Base-by-base conservation (phyloP, 2,329 filamentous ascomycete species). In the Aspergillus tanneri region DNA sequence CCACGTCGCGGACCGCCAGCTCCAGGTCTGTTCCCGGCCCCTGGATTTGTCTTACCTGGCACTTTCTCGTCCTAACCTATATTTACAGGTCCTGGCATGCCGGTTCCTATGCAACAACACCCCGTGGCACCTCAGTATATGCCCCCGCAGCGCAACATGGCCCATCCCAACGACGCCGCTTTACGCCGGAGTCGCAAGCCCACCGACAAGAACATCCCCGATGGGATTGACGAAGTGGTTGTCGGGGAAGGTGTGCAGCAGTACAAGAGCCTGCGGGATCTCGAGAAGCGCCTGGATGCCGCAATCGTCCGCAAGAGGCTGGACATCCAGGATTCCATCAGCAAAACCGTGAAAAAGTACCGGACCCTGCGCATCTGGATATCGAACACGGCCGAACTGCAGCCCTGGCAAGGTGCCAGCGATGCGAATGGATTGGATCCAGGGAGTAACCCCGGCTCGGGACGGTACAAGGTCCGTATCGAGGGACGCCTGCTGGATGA, bases 231-330 rank as follows among this genome's bases (percentile, higher is more conserved):
- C 60, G 85, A 90, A 39, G 82, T 87, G 55, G 82, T 90, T 52
- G 83, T 95, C 55, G 90, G 88, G 54, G 88, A 95, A 67, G 86
- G 87, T 30, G 90, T 87, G 36, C 78, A 85, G 65, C 81, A 89
- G 59, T 99, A 99, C 74, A 85, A 84, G 64, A 84, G 87, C 49
- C 73, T 99, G 65, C 84, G 90, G 64, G 90, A 95, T 57, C 77
- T 95, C 49, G 93, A 99, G 78, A 85, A 89, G 64, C 82, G 85
- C 45, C 77, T 99, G 47, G 93, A 99, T 74, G 88, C 92, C 32
- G 88, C 89, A 14, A 95, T 96, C 79, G 91, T 93, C 69, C 85
- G 92, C 64, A 99, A 99, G 76, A 82, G 91, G 53, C 75, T 99
- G 53, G 93, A 99, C 66, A 86, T 96, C 54, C 82, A 89, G 54